Conservation (phyloP, 805 yeast species). For the Metschnikowia henanensis region DNA sequence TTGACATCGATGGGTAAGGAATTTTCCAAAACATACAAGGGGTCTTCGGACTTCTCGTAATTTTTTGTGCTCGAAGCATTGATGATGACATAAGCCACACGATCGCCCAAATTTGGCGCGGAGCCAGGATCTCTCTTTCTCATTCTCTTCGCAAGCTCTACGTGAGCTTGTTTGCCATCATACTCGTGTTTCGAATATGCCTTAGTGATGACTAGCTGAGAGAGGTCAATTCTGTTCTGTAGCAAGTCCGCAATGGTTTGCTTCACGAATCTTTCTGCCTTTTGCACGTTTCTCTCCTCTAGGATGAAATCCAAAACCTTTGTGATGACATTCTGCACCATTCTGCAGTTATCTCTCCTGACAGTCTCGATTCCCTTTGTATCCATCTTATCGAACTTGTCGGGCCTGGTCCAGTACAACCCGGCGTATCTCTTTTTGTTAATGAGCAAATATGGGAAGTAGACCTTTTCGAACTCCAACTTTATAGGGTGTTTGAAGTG, state of each 20-base stretch:
- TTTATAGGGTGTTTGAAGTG: slow-evolving; percentile 85
- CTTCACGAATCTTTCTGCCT: slow-evolving; percentile 84
- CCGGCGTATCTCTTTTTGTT: slow-evolving; percentile 98
- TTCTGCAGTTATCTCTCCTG: slow-evolving; percentile 93
- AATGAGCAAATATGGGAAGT: slow-evolving; percentile 89
- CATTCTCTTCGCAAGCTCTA: slow-evolving; percentile 95
- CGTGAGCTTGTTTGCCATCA: slow-evolving; percentile 96
- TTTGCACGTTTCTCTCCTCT: slow-evolving; percentile 82
- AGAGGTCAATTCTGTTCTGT: slow-evolving; percentile 89
- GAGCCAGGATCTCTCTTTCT: slow-evolving; percentile 95
- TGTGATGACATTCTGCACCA: slow-evolving; percentile 93
- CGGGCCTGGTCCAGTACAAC: slow-evolving; percentile 88
- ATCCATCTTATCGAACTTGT: slow-evolving; percentile 95
- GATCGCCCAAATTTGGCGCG: slow-evolving; percentile 95
- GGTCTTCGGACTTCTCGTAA: slow-evolving; percentile 97
- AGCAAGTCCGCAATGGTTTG: slow-evolving; percentile 84
- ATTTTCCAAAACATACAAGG: slow-evolving; percentile 87
- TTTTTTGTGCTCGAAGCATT: slow-evolving; percentile 78
- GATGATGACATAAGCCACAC: slow-evolving; percentile 95
- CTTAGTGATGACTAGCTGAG: slow-evolving; percentile 91
- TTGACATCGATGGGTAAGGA: slow-evolving; percentile 93
- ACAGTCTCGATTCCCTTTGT: slow-evolving; percentile 99
- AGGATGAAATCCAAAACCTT: slow-evolving; percentile 82
- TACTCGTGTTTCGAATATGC: slow-evolving; percentile 88
- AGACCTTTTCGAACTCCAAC: slow-evolving; percentile 94